Evolutionary conservation across 148 eudicot genomes (phyloP), one percentile per base, ranked within the genome.

Genomic region (Polygonum aviculare): DNA sequence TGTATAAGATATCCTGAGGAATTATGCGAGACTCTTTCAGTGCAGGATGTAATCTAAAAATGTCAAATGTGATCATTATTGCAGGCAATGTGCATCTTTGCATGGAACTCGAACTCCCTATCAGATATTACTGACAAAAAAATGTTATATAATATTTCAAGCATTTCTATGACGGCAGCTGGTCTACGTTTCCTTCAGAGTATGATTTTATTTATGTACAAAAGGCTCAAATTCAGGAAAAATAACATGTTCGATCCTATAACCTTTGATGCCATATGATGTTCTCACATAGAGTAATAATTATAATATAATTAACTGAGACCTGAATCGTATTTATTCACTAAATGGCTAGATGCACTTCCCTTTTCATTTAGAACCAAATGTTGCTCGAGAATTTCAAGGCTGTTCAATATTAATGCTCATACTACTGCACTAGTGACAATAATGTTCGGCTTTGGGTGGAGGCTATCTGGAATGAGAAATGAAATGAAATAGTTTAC

Each of bases 141-240:
- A 33, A 81, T 83, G 78, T 69, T 92, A 67, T 91, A 87, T 79
- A 81, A 84, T 54, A 80, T 91, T 76, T 86, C 94, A 69, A 95
- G 99, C 83, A 88, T 90, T 48, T 91, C 93, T 70, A 90, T 95
- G 80, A 95, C 99, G 5, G 96, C 99, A 75, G 94, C 99, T 72
- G 77, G 87, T 84, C 97, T 95, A 77, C 94, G 96, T 60, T 79
- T 92, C 82, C 88, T 95, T 73, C 99, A 92, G 79, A 90, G 99
- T 95, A 92, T 72, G 75, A 21, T 72, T 44, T 72, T 18, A 14
- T 65, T 33, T 65, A 65, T 65, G 4, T 57, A 22, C 36, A 60
- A 35, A 60, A 60, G 12, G 69, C 69, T 60, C 38, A 26, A 60
- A 60, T 31, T 60, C 16, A 59, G 69, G 26, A 60, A 15, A 26